Evolutionary conservation across 768 basidiomycete species (phyloP).

Genomic region (Mycena polygramma): DNA sequence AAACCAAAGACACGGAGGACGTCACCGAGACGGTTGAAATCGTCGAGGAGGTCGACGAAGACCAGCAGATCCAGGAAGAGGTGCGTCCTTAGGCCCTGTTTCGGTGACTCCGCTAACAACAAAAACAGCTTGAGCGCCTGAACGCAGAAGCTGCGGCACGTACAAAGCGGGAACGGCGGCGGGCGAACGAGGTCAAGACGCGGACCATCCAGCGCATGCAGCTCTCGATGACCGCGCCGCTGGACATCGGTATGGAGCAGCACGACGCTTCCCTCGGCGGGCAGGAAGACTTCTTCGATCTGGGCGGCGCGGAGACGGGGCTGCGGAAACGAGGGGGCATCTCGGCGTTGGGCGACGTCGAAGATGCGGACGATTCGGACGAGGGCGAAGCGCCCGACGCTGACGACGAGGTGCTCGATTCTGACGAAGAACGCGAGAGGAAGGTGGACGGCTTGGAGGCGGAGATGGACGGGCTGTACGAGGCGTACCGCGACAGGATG

Average conservation of each 20-base stretch:
- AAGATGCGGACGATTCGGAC: constrained; percentile 57
- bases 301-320: constrained; percentile 69
- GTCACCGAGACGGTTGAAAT: constrained; percentile 79
- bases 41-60: constrained; percentile 82
- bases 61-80: constrained; percentile 91
- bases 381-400: constrained; percentile 54
- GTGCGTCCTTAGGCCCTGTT: constrained; percentile 52
- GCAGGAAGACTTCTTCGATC: constrained; percentile 91
- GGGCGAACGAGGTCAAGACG: constrained; percentile 89
- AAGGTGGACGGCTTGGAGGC: constrained; percentile 77
- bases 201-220: constrained; percentile 95
- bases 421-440: constrained; percentile 78
- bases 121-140: constrained; percentile 80
- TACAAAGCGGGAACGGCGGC: constrained; percentile 83
- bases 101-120: constrained; percentile 10
- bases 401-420: constrained; percentile 57
- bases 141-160: constrained; percentile 82
- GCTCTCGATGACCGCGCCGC: constrained; percentile 96
- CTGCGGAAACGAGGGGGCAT: constrained; percentile 56
- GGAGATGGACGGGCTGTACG: constrained; percentile 92
- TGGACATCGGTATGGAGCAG: constrained; percentile 94
- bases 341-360: constrained; percentile 53
- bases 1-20: constrained; percentile 80
- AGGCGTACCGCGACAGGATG: constrained; percentile 84
- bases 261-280: constrained; percentile 82